Conservation (phyloP, 1,139 yeast genomes). For the Saccharomyces hybrid region DNA sequence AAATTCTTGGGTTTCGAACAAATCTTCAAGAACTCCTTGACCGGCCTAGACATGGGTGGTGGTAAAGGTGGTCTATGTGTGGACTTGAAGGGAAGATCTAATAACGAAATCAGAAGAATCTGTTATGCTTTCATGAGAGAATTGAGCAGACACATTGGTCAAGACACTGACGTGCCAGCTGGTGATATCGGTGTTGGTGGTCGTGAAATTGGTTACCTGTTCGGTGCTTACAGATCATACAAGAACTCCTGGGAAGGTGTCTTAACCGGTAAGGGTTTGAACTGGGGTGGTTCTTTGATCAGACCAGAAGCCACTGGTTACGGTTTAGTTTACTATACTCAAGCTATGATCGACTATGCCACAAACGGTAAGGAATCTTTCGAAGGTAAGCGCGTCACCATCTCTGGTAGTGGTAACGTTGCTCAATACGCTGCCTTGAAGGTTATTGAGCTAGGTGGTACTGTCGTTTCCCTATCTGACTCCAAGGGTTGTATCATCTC, state of each 20-base stretch:
- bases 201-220: conserved; percentile 85
- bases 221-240: conserved; percentile 92
- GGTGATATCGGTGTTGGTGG: conserved; percentile 96
- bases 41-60: conserved; percentile 98
- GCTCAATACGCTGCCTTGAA: conserved; percentile 98
- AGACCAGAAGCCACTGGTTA: conserved; percentile 99
- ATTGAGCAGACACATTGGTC: conserved; percentile 92
- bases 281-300: conserved; percentile 98
- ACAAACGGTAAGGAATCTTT: conserved; percentile 81
- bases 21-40: conserved; percentile 94
- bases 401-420: conserved; percentile 97
- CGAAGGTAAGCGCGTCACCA: conserved; percentile 87
- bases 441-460: conserved; percentile 94
- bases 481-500: conserved; percentile 82
- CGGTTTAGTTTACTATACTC: conserved; percentile 94
- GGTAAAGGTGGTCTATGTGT: conserved; percentile 99
- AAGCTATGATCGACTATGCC: conserved; percentile 94
- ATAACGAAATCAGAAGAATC: conserved; percentile 91
- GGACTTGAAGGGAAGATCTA: conserved; percentile 91
- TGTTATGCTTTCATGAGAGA: conserved; percentile 94
- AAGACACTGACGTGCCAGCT: conserved; percentile 96
- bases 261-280: conserved; percentile 92
- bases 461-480: conserved; percentile 87
- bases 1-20: conserved; percentile 97
- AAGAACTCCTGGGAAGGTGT: conserved; percentile 96